Evolutionary conservation across 2,329 filamentous ascomycete genomes (phyloP).

Genomic region (Periconia digitata): DNA sequence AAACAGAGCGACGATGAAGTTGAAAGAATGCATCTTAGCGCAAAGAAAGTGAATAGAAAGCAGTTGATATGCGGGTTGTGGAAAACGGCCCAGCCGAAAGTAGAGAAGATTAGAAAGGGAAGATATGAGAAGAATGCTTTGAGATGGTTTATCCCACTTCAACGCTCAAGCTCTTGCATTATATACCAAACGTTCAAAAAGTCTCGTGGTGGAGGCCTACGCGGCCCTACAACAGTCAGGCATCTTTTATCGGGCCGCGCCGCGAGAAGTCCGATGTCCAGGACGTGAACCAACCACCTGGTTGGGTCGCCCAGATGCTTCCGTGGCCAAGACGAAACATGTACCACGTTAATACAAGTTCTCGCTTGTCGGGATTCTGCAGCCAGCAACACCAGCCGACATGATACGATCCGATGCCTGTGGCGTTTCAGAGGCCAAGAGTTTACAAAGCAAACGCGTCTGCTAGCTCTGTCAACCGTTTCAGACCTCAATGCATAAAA

Average conservation of each 20-base stretch:
- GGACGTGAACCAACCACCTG: neutral
- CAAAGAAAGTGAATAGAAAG: neutral
- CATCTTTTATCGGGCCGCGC: neutral
- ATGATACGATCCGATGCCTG: slow-evolving; percentile 12
- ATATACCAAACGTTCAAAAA: slow-evolving; percentile 4
- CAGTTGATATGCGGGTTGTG: neutral
- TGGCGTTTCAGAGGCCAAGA: slow-evolving; percentile 25
- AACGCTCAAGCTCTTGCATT: neutral
- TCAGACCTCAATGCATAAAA: too few species aligned
- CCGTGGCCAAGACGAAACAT: slow-evolving; percentile 5
- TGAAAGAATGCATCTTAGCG: slow-evolving; percentile 20
- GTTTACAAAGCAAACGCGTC: slow-evolving; percentile 18
- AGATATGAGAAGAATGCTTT: neutral
- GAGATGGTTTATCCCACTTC: slow-evolving; percentile 3
- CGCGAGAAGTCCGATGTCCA: neutral
- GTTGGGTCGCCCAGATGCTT: neutral
- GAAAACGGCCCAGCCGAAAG: neutral
- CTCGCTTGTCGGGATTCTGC: slow-evolving; percentile 1
- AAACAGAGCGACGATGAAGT: slow-evolving; percentile 17
- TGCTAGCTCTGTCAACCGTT: slow-evolving; percentile 5
- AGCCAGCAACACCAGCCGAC: neutral
- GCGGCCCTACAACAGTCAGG: slow-evolving; percentile 14
- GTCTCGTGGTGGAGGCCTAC: slow-evolving; percentile 14
- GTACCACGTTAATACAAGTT: slow-evolving; percentile 5
- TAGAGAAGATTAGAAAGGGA: neutral